A percentile compares a stretch with the other conserved stretches of the same genome.
Evolutionary conservation across 345 rosid species (phyloP).

Genomic region (Linum usitatissimum): DNA sequence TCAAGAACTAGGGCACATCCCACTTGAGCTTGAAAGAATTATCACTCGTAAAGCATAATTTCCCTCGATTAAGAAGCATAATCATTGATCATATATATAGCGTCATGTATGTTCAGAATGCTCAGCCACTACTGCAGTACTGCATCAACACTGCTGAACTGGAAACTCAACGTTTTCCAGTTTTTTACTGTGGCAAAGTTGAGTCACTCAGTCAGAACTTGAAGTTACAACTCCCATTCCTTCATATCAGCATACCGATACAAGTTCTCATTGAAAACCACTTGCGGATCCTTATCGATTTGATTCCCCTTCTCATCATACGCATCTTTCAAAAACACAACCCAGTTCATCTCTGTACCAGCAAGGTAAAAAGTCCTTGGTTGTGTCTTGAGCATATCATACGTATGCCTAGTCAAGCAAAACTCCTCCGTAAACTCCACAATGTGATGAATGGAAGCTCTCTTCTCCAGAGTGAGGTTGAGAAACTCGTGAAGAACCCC

Average conservation of each 20-base stretch:
- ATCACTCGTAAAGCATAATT: too few relatives aligned
- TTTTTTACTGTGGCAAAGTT: too few relatives aligned
- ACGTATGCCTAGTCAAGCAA: conserved; percentile 73
- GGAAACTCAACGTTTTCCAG: not conserved
- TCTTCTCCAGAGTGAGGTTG: conserved; percentile 82
- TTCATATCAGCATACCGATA: conserved; percentile 41
- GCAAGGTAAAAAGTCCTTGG: conserved; percentile 72
- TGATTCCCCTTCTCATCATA: conserved; percentile 48
- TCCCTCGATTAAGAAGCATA: too few relatives aligned
- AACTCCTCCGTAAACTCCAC: conserved; percentile 90
- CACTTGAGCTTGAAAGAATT: too few relatives aligned
- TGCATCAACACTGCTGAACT: too few relatives aligned
- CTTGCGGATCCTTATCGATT: conserved; percentile 62
- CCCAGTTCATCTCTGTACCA: conserved; percentile 95
- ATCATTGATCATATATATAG: too few relatives aligned
- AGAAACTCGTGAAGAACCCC: conserved; percentile 80
- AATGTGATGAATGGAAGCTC: conserved; percentile 78
- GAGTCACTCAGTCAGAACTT: too few relatives aligned
- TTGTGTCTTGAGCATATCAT: conserved; percentile 74
- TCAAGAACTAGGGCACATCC: too few relatives aligned
- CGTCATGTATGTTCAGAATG: too few relatives aligned
- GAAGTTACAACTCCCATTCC: conserved; percentile 22
- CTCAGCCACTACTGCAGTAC: too few relatives aligned
- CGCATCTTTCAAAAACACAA: conserved; percentile 55
- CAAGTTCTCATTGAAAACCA: conserved; percentile 58